A percentile compares a stretch with the other conserved stretches of the same genome.
Evolutionary conservation across 306 rosid genomes (phyloP).

Genomic region (Glycine tomentella): DNA sequence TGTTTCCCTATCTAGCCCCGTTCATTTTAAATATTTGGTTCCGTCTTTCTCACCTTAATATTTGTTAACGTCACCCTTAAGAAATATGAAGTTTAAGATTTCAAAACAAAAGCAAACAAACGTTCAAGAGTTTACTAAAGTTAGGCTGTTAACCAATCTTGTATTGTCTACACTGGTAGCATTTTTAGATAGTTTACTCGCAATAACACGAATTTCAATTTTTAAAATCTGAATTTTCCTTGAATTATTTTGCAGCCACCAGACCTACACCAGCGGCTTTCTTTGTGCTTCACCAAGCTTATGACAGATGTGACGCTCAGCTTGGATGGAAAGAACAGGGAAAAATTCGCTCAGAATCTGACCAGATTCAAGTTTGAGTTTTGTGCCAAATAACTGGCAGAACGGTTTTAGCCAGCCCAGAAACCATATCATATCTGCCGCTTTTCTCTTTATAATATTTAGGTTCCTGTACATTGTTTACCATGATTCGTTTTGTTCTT

Average conservation of each 20-base stretch:
- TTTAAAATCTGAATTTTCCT: constrained; percentile 12
- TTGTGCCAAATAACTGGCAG: constrained; percentile 45
- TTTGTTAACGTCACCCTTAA: neutral
- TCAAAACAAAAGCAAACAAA: neutral
- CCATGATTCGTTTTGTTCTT: constrained; percentile 6
- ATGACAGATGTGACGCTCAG: constrained; percentile 53
- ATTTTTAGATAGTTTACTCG: neutral
- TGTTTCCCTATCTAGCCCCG: neutral
- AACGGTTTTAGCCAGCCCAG: constrained; percentile 1
- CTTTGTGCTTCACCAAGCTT: constrained; percentile 56
- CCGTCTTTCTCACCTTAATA: neutral
- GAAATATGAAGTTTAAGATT: neutral
- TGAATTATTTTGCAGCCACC: constrained; percentile 49
- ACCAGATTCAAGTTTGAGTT: constrained; percentile 54
- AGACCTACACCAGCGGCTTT: constrained; percentile 51
- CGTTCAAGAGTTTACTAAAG: no score
- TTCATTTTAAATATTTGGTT: neutral
- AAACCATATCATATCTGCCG: constrained; percentile 2
- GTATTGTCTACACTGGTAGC: neutral
- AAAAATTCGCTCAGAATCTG: constrained; percentile 53
- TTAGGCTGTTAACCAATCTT: neutral
- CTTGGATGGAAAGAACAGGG: constrained; percentile 57
- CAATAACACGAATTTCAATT: constrained; percentile 27
- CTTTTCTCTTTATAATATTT: neutral
- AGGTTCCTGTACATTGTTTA: constrained; percentile 15